Conservation (phyloP, 2,329 filamentous ascomycete genomes). For the Pseudogymnoascus sp. region DNA sequence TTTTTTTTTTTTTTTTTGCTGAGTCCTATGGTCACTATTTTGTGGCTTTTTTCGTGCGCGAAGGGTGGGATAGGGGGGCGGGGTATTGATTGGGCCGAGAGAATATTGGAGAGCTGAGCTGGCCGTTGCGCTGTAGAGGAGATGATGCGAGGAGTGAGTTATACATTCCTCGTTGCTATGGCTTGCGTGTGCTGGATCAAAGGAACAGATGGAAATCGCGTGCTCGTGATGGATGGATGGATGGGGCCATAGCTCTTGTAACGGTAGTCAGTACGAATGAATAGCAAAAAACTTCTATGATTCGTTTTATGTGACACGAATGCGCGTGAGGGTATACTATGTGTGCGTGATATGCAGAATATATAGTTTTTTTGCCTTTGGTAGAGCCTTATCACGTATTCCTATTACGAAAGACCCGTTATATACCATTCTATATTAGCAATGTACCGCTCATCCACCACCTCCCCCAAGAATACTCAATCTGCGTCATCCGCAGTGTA, state of each 20-base stretch:
- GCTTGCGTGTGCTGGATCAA: not conserved
- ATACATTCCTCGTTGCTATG: not conserved
- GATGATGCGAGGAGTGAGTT: not conserved
- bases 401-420: too few relatives aligned
- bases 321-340: too few relatives aligned
- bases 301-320: not conserved
- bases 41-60: not conserved
- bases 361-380: not conserved
- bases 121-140: not conserved
- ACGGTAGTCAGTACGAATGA: conserved; percentile 9
- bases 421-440: too few relatives aligned
- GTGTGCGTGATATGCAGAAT: not conserved
- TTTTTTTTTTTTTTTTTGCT: not conserved
- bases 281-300: not conserved
- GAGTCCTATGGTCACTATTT: not conserved
- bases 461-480: too few relatives aligned
- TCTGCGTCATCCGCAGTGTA: too few relatives aligned
- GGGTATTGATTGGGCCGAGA: not conserved
- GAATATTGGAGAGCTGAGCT: not conserved
- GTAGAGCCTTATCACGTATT: too few relatives aligned
- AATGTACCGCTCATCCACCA: too few relatives aligned
- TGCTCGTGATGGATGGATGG: not conserved
- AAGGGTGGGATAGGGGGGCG: not conserved
- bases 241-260: conserved; percentile 4
- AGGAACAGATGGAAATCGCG: not conserved